Conservation (phyloP, 2,329 filamentous ascomycete genomes). For the Biscogniauxia mediterranea region DNA sequence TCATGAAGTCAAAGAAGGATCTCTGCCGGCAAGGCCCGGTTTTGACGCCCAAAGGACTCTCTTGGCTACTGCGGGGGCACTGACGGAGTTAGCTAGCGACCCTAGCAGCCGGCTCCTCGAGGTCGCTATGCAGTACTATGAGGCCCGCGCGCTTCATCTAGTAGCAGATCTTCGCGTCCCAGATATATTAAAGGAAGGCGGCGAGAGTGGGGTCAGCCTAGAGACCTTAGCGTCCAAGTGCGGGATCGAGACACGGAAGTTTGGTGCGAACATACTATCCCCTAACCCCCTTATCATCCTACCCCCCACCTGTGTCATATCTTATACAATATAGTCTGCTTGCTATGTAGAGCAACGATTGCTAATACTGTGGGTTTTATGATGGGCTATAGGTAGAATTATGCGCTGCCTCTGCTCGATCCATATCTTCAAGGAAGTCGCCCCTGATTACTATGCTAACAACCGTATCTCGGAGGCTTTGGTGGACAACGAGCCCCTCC, state of each 20-base stretch:
- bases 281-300: neutral
- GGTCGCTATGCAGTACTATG: constrained; percentile 35
- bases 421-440: constrained; percentile 33
- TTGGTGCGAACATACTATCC: constrained; percentile 23
- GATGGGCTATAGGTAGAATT: constrained; percentile 28
- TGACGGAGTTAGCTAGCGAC: constrained; percentile 35
- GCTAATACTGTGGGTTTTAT: neutral
- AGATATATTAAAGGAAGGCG: constrained; percentile 31
- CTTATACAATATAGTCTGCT: neutral
- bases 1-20: neutral
- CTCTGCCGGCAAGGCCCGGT: constrained; percentile 17
- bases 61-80: constrained; percentile 31
- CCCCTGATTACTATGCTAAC: constrained; percentile 34
- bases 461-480: constrained; percentile 36
- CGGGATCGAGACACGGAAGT: constrained; percentile 31
- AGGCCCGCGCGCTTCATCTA: constrained; percentile 35
- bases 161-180: constrained; percentile 33
- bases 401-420: constrained; percentile 36
- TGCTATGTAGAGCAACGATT: neutral
- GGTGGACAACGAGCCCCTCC: constrained; percentile 34
- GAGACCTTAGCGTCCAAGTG: constrained; percentile 23
- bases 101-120: constrained; percentile 33
- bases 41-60: constrained; percentile 35
- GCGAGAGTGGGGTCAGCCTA: constrained; percentile 25
- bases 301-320: neutral